These are phyloP conservation scores for Isatis tinctoria DNA, from an alignment of 345 rosid genomes.

Conservation along the genomic window DNA sequence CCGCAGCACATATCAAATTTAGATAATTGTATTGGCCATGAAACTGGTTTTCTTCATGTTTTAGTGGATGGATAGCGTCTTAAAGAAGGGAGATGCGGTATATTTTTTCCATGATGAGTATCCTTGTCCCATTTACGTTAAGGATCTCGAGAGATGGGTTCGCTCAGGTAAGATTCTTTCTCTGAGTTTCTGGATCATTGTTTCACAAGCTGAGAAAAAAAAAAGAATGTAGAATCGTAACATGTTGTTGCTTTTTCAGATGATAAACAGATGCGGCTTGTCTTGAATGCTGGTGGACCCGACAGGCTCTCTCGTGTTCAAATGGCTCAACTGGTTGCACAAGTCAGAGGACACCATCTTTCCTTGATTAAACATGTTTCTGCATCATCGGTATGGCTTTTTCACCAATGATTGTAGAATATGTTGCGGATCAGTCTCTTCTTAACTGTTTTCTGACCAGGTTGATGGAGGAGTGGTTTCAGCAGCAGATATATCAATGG, in stretches of 20 bases:
- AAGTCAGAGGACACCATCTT: slow-evolving; percentile 50
- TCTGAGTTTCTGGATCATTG: background rate
- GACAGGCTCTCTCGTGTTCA: slow-evolving; percentile 83
- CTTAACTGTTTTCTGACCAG: slow-evolving; percentile 31
- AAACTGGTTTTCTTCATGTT: too few relatives aligned
- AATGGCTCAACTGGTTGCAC: slow-evolving; percentile 82
- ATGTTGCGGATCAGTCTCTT: background rate
- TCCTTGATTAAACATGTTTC: slow-evolving; percentile 65
- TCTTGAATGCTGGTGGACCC: slow-evolving; percentile 80
- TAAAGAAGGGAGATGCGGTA: slow-evolving; percentile 58
- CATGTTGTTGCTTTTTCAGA: slow-evolving; percentile 43
- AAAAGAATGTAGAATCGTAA: background rate
- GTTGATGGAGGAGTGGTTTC: slow-evolving; percentile 70
- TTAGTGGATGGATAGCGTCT: slow-evolving; percentile 83
- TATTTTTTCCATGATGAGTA: slow-evolving; percentile 81
- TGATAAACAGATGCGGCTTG: slow-evolving; percentile 56
- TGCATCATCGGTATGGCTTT: slow-evolving; percentile 58
- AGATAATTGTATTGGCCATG: background rate
- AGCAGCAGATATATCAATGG: slow-evolving; percentile 91
- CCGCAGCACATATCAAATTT: background rate
- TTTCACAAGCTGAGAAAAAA: background rate
- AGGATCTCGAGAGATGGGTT: slow-evolving; percentile 71
- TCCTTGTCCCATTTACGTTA: slow-evolving; percentile 83
- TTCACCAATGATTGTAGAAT: background rate
- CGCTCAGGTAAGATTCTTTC: slow-evolving; percentile 42